Conservation (phyloP, 768 basidiomycete species). For the Jaapia argillacea region DNA sequence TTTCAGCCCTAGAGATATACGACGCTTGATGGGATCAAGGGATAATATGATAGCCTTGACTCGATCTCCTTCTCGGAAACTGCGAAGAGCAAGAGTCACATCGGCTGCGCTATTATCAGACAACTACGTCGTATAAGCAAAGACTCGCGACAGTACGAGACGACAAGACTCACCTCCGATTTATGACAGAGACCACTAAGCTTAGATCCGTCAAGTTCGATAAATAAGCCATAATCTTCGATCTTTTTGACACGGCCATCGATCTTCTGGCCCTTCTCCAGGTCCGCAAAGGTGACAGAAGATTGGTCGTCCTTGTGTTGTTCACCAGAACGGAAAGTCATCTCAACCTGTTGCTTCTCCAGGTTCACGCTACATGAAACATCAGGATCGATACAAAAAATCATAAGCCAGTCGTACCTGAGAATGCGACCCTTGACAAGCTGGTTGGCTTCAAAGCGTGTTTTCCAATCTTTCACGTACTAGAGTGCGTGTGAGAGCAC, state of each 20-base stretch:
- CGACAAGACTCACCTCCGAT: constrained; percentile 54
- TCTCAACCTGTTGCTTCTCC: constrained; percentile 74
- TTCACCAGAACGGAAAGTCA: constrained; percentile 75
- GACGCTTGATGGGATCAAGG: constrained; percentile 69
- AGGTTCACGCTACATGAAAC: constrained; percentile 46
- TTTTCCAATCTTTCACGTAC: constrained; percentile 96
- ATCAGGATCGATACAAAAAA: background rate
- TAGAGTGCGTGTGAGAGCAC: constrained; percentile 18
- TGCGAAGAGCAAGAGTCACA: constrained; percentile 62
- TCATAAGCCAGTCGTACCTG: constrained; percentile 34
- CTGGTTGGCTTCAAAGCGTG: constrained; percentile 67
- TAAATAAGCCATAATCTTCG: constrained; percentile 88
- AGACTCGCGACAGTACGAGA: background rate
- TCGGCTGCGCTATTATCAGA: constrained; percentile 84
- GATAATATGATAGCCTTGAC: constrained; percentile 72
- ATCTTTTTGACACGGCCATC: constrained; percentile 70
- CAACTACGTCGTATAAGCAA: constrained; percentile 37
- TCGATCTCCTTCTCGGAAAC: constrained; percentile 79
- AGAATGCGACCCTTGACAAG: constrained; percentile 81
- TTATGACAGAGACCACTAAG: constrained; percentile 91
- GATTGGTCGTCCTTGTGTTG: constrained; percentile 28
- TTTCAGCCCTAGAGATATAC: constrained; percentile 76
- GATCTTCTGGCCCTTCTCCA: constrained; percentile 74
- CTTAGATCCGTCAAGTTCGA: constrained; percentile 78
- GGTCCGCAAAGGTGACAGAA: constrained; percentile 37